A percentile compares a stretch with the other conserved stretches of the same genome.
These are phyloP conservation scores for Protostelium mycophagum DNA, from an alignment of 78 protist species.

Conservation along the genomic window DNA sequence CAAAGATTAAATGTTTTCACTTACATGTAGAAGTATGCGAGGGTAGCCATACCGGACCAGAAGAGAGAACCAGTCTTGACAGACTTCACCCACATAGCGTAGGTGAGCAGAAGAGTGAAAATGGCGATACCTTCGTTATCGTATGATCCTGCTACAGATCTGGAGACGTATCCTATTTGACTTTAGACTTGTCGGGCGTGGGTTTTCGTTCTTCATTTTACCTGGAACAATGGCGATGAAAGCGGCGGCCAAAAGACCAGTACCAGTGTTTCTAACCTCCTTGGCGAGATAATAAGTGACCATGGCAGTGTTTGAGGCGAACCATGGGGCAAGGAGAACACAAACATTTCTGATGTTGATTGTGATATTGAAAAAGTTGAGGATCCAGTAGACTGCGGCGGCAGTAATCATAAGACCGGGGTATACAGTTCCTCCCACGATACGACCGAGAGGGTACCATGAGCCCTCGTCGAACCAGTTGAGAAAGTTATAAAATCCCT, in stretches of 20 bases:
- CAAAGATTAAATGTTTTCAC: conserved; percentile 3
- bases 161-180: conserved; percentile 82
- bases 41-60: conserved; percentile 53
- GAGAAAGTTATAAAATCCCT: conserved; percentile 87
- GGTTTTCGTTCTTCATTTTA: too few relatives aligned
- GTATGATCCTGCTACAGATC: conserved; percentile 98
- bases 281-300: conserved; percentile 66
- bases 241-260: conserved; percentile 91
- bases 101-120: conserved; percentile 89
- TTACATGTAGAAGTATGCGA: conserved; percentile 89
- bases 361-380: conserved; percentile 70
- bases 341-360: conserved; percentile 90
- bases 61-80: conserved; percentile 80
- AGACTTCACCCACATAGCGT: conserved; percentile 83
- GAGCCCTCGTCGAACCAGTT: conserved; percentile 95
- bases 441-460: conserved; percentile 99
- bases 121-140: conserved; percentile 99
- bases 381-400: conserved; percentile 68
- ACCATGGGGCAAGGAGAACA: conserved; percentile 92
- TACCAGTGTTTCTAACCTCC: conserved; percentile 52
- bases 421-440: conserved; percentile 96
- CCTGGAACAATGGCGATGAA: conserved; percentile 91
- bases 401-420: conserved; percentile 97
- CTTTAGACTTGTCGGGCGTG: neutral
- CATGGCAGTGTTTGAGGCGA: conserved; percentile 82